Evolutionary conservation across 306 rosid species (phyloP).

Genomic region (Corylus americana): DNA sequence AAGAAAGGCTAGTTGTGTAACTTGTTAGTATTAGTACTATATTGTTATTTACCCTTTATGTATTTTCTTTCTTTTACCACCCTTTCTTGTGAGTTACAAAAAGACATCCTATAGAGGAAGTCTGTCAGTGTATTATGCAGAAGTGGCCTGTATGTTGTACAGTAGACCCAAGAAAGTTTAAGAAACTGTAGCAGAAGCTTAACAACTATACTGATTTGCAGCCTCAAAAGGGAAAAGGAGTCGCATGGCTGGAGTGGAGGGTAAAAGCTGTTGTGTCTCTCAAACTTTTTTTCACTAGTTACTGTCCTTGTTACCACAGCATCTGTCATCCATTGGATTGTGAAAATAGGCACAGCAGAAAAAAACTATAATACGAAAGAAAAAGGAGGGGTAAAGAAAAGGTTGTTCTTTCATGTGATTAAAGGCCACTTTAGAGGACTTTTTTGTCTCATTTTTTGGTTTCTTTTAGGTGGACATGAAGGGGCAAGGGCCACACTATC

Average conservation of each 20-base stretch:
- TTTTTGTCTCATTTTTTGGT: constrained; percentile 34
- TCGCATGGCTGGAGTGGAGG: not conserved
- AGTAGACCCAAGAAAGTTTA: not conserved
- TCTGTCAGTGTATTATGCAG: not conserved
- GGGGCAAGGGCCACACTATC: constrained; percentile 40
- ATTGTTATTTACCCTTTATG: constrained; percentile 10
- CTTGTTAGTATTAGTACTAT: constrained; percentile 29
- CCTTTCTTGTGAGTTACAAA: constrained; percentile 17
- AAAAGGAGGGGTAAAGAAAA: not conserved
- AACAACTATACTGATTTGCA: not conserved
- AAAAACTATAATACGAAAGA: not conserved
- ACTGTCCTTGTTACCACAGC: constrained; percentile 4
- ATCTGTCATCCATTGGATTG: constrained; percentile 2
- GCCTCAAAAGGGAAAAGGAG: not conserved
- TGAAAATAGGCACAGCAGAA: not conserved
- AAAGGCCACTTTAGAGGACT: constrained; percentile 32
- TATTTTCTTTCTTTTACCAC: constrained; percentile 1
- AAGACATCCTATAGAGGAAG: not conserved
- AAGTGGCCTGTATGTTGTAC: constrained; percentile 2
- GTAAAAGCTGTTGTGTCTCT: constrained; percentile 13
- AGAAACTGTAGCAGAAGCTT: not conserved
- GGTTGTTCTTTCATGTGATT: constrained; percentile 11
- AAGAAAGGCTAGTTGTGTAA: constrained; percentile 27
- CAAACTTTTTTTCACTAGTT: not conserved
- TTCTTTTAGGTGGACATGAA: constrained; percentile 38